Evolutionary conservation across 2,329 filamentous ascomycete species (phyloP).

Genomic region (Alternaria hordeiaustralica): DNA sequence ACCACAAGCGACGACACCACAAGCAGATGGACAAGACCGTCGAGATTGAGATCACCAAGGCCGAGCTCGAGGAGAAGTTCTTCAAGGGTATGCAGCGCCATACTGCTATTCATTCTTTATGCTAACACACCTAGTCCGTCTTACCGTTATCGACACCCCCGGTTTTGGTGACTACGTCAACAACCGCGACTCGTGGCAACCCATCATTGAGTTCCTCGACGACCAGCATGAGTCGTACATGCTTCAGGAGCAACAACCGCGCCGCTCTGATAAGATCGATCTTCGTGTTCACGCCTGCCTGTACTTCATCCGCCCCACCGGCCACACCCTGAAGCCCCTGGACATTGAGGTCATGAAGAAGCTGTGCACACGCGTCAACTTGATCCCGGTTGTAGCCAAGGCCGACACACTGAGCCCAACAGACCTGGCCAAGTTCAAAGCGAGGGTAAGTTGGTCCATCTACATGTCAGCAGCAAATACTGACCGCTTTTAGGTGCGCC

Average conservation of each 20-base stretch:
- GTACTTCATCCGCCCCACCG: conserved; percentile 99
- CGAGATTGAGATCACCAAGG: conserved; percentile 99
- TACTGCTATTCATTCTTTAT: neutral
- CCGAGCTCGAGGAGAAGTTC: conserved; percentile 99
- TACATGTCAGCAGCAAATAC: neutral
- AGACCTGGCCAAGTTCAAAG: conserved; percentile 93
- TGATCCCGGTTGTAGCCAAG: conserved; percentile 98
- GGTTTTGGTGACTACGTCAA: conserved; percentile 99
- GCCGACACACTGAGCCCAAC: conserved; percentile 94
- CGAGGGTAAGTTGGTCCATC: conserved; percentile 68
- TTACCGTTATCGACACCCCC: conserved; percentile 98
- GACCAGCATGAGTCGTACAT: conserved; percentile 99
- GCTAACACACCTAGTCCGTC: conserved; percentile 71
- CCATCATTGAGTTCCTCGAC: conserved; percentile 99
- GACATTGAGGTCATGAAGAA: conserved; percentile 99
- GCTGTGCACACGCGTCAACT: conserved; percentile 94
- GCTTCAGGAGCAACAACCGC: conserved; percentile 99
- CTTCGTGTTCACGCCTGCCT: conserved; percentile 97
- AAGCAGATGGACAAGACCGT: conserved; percentile 99
- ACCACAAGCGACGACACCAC: conserved; percentile 98
- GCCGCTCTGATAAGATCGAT: conserved; percentile 98
- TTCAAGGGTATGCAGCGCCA: conserved; percentile 83
- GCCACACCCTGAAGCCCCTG: conserved; percentile 96
- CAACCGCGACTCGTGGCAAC: conserved; percentile 99
- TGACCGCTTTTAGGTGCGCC: conserved; percentile 71